Evolutionary conservation across 2,329 filamentous ascomycete species (phyloP).

Genomic region (Chrysoporthe cubensis): DNA sequence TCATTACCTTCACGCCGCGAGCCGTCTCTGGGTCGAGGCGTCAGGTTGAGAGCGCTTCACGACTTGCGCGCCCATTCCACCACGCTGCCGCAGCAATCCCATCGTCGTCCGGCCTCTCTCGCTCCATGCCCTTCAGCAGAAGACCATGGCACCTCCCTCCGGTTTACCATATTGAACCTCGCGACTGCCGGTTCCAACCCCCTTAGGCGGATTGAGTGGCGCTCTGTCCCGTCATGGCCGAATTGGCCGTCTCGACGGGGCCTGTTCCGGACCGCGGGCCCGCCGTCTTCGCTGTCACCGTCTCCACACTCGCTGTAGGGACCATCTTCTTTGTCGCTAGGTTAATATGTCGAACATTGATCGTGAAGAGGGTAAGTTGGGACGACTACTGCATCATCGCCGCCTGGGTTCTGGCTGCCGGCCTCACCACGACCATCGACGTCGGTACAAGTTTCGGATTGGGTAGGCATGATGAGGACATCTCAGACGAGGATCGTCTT

Average conservation of each 20-base stretch:
- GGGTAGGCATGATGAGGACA: conserved; percentile 68
- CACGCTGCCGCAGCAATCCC: not conserved
- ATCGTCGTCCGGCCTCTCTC: too few relatives aligned
- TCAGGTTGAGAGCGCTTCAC: not conserved
- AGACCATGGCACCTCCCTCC: conserved; percentile 2
- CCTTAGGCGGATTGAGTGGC: not conserved
- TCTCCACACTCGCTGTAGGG: conserved; percentile 68
- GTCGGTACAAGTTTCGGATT: conserved; percentile 67
- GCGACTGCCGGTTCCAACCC: not conserved
- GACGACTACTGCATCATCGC: conserved; percentile 83
- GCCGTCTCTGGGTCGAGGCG: not conserved
- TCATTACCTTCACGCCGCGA: not conserved
- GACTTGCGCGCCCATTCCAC: not conserved
- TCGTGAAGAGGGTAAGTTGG: conserved; percentile 72
- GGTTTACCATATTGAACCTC: not conserved
- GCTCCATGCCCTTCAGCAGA: not conserved
- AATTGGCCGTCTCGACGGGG: conserved; percentile 30
- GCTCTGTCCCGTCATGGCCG: conserved; percentile 13
- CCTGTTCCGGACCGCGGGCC: conserved; percentile 56
- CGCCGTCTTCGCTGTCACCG: conserved; percentile 71
- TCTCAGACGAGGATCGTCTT: conserved; percentile 52
- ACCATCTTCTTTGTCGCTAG: conserved; percentile 77
- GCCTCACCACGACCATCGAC: conserved; percentile 68
- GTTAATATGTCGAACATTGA: conserved; percentile 70
- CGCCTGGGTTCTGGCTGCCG: conserved; percentile 76